These are phyloP conservation scores for Trametes pubescens DNA, from an alignment of 1,284 basidiomycete species.

Conservation along the genomic window DNA sequence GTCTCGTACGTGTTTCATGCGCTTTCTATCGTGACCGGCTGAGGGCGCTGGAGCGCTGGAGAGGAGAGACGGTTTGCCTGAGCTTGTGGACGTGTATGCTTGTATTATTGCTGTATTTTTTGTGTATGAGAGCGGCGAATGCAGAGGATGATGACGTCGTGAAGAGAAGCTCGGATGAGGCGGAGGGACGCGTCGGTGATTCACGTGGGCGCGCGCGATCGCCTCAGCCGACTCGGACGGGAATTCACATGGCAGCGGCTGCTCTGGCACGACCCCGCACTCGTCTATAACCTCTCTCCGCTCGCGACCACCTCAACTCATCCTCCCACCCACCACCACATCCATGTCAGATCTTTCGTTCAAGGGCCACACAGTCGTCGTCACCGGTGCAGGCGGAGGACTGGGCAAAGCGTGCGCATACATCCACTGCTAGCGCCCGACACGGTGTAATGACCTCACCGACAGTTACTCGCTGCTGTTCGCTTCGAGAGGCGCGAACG, in stretches of 20 bases:
- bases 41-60: no score
- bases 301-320: not conserved
- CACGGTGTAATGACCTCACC: constrained; percentile 21
- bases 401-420: constrained; percentile 81
- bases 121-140: not conserved
- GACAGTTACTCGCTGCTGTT: constrained; percentile 90
- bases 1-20: not conserved
- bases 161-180: constrained; percentile 7
- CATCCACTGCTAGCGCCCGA: not conserved
- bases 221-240: constrained; percentile 11
- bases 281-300: constrained; percentile 11
- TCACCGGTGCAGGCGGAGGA: constrained; percentile 97
- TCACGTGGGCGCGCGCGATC: constrained; percentile 32
- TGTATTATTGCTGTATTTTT: no score
- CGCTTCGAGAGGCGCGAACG: constrained; percentile 90
- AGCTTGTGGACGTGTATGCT: no score
- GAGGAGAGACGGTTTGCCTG: no score
- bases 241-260: constrained; percentile 29
- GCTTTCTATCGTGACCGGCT: not conserved
- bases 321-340: constrained; percentile 6
- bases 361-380: constrained; percentile 91
- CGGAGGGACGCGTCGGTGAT: constrained; percentile 21
- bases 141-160: constrained; percentile 4
- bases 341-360: constrained; percentile 74
- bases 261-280: constrained; percentile 23